Evolutionary conservation across 169 alveolate genomes (phyloP), one percentile per base, ranked within the genome.

Genomic region (Plasmodium coatneyi): DNA sequence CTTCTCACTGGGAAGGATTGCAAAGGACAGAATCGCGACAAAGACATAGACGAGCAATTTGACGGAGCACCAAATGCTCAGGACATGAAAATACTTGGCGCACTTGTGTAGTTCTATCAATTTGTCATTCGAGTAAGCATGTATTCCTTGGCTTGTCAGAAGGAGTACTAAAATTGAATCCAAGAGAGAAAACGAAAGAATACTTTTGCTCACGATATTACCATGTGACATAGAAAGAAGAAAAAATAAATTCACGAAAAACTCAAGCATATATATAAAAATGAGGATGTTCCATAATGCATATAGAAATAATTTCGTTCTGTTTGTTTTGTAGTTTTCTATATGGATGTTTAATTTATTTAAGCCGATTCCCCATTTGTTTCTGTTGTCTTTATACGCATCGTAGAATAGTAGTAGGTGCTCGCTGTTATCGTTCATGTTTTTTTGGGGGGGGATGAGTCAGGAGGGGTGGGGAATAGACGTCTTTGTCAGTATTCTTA

Each of bases 31-130:
- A 3, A 83, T 71, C 10, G 91, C 82, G 12, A 32, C 10, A 14
- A 70, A 56, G 52, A 79, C 60, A 41, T 80, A 89, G 10, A 89
- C 3, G 5, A 89, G 70, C 82, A 89, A 52, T 46, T 89, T 89
- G 16, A 89, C 7, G 82, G 82, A 89, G 54, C 94, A 89, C 94
- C 94, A 89, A n/a, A 80, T 19, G 71, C 94, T 89, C 76, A 89
- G 66, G 10, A 80, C 41, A 70, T 79, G 82, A 72, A 89, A 80
- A 12, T 66, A 80, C 52, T 52, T 56, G 3, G 83, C 89, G 71
- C 82, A 60, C 49, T 36, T 89, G 5, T 89, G 90, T 80, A 89
- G 52, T 30, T 66, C 19, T 16, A 3, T 56, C 9, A 91, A 80
- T 10, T 66, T 89, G 41, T 89, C 94, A 60, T 89, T 34, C 2